Base-by-base conservation (phyloP, 805 yeast species). In the Huiozyma sinensis region DNA sequence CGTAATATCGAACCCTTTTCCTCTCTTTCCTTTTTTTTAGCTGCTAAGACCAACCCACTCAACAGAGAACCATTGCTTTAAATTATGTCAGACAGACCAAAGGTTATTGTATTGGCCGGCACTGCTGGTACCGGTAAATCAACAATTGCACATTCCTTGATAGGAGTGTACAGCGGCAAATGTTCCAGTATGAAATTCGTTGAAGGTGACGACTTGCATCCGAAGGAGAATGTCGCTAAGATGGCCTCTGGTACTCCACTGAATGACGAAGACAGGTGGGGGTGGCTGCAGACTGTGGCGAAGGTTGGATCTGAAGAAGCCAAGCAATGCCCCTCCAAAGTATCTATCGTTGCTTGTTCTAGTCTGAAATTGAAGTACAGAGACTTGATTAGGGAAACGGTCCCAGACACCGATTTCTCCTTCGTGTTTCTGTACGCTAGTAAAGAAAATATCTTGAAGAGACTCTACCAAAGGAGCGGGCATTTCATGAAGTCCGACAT, bases 41-140 rank as follows among this genome's bases (percentile, higher is more conserved):
- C 24, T 17, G 24, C 24, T 17, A 17, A 17, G 4, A 17, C 24
- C 24, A 17, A 17, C 24, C 24, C 24, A 17, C 4, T 17, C 24
- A 17, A 17, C 24, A 17, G 24, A 17, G 24, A 17, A 17, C 24
- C 24, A 17, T 17, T 17, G 24, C 24, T 17, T 17, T 17, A 4
- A 17, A 17, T 17, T 17, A 17, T 17, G 24, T 17, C 33, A 11
- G 33, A 9, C n/a, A 45, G 35, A 30, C 36, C 40, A 36, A 54
- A 55, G 39, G 76, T 78, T 1, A 61, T 77, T 30, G 78, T 88
- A 2, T 77, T 90, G 7, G 96, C 95, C 9, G 98, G 98, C 0
- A 95, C 97, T 0, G 89, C 96, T 0, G 97, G 97, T 7, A 83
- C 95, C 1, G 98, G 98, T 1, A 92, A 92, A 60, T 72, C 94